Base-by-base conservation (phyloP, 306 rosid species). In the Styphnolobium japonicum region DNA sequence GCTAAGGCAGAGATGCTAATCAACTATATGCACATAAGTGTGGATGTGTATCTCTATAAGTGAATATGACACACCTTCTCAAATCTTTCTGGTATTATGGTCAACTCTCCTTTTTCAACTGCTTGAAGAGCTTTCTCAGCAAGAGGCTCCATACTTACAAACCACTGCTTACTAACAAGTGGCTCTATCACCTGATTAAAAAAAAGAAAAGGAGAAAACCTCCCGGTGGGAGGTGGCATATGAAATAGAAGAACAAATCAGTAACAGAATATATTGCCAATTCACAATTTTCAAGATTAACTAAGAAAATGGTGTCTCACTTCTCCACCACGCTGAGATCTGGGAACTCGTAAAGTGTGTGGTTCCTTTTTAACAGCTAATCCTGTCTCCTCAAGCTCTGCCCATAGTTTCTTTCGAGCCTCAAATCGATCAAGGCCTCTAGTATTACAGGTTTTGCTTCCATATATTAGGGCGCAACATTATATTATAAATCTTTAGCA, bases 251-350 rank as follows among this genome's bases (percentile, higher is more conserved):
- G 42, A 60, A 67, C 21, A 37, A 40, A 33, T 66, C 58, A 66
- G 52, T 19, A 21, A 40, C 19, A 71, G 37, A 67, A 31, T 23
- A 80, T 27, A 82, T 34, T 37, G 48, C 49, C 60, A 58, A 74
- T 21, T 63, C 48, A 71, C 19, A 79, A 64, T 55, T 51, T 29
- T 68, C 53, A 82, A 53, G 79, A 51, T 60, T 34, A 78, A 57
- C n/a, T 9, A 29, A 7, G 55, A 67, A 33, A 12, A 18, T 29
- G 39, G 16, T 58, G 70, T 88, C 90, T 92, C 84, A 94, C 98
- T 86, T 92, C 98, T 82, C 98, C 98, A 60, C 98, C 98, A 76
- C 98, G 98, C 78, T 94, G 98, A 66, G 98, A 94, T 86, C 98
- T 94, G 40, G 98, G 98, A 75, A 94, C 97, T 55, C 98, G 87